Base-by-base conservation (phyloP, 148 eudicot genomes). In the Camellia granthamiana region DNA sequence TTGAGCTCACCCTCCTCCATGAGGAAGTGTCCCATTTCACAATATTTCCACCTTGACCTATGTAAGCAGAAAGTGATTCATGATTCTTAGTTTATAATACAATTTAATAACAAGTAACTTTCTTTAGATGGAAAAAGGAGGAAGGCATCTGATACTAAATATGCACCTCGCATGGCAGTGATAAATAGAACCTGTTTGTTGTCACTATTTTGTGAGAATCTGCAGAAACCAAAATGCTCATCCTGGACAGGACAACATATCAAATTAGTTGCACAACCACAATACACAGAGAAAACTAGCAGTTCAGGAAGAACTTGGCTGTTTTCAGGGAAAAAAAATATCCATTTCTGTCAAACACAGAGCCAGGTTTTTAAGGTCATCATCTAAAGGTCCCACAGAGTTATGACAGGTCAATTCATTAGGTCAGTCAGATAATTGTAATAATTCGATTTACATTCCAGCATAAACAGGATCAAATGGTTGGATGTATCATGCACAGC, bases 1-100 rank as follows among this genome's bases (percentile, higher is more conserved):
- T 92, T 62, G 94, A 88, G 79, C 84, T 77, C 46, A 88, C 85
- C 88, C 92, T 87, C 82, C 83, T 90, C 98, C 98, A 95, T 74
- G 98, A 82, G 70, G 84, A 84, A 72, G 94, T 76, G 77, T 85
- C 87, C 92, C 92, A 95, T 60, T 84, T 84, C 64, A 90, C 74
- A 74, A 95, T 88, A 86, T 87, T 86, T 78, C 91, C 96, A 76
- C 96, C 93, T 80, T 88, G 88, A 81, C 77, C 98, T 95, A 60
- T 15, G 77, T 68, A 78, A 42, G 19, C 8, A 77, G 52, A 80
- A 79, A 38, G 54, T 11, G 42, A 59, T 69, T 51, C n/a, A n/a
- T 30, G 51, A 43, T 21, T 18, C 5, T 49, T 60, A 21, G 30
- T 43, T 82, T 69, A 62, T 10, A 54, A 68, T 78, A 23, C 69